Evolutionary conservation across 768 basidiomycete species (phyloP), one percentile per base, ranked within the genome.

Genomic region (Tephrocybe sp.): DNA sequence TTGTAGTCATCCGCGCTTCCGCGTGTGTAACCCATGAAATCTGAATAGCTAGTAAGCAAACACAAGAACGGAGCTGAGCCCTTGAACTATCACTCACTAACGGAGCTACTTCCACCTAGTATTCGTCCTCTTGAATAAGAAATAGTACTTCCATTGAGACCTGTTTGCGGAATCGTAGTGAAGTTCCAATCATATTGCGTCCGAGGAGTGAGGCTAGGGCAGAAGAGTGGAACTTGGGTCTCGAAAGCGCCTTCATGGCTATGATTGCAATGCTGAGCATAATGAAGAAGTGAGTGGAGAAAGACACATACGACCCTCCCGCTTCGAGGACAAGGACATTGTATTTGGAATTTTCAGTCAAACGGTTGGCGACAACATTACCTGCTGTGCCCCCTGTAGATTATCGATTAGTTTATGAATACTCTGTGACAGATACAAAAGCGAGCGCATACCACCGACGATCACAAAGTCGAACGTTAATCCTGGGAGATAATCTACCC

Each of bases 1-100:
- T 68, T 56, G 17, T 45, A 68, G 37, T 68, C 67, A 7, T 64
- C 63, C 14, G 50, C 45, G 5, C 59, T 56, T 10, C 67, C 67
- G 14, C 65, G 58, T 8, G 59, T 60, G 20, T 53, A 57, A 1
- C 33, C 43, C 59, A 60, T 57, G 30, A 20, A 53, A 34, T 62
- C 61, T 62, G 17, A 28, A 9, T 18, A 10, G 45, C 7, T 40
- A 23, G 30, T 4, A 24, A 18, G 20, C 14, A 32, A 25, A 38
- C 12, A 15, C 18, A 36, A 47, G 23, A 9, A 21, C 12, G n/a
- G 6, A 39, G n/a, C n/a, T n/a, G n/a, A n/a, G n/a, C n/a, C n/a
- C n/a, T n/a, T n/a, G n/a, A 39, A 18, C 18, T 3, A 26, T 20
- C 11, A 50, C 61, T 53, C 18, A 66, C 65, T 65, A 38, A 64